Evolutionary conservation across 1,139 yeast species (phyloP).

Genomic region (Geotrichum australiense): DNA sequence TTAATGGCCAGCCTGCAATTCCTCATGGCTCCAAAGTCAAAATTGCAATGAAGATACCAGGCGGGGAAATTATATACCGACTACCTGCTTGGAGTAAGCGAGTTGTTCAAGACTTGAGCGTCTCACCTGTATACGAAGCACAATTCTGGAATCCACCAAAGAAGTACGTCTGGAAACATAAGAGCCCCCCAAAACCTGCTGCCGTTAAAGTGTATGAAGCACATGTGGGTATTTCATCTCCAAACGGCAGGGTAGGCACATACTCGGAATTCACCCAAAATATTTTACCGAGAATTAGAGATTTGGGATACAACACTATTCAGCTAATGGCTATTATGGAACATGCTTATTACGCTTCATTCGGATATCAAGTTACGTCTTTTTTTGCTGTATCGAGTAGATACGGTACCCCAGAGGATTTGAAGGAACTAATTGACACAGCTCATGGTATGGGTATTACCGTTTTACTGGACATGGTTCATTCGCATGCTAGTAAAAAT

Average conservation of each 20-base stretch:
- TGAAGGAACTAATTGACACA: slow-evolving; percentile 81
- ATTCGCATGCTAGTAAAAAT: slow-evolving; percentile 92
- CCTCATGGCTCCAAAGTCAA: slow-evolving; percentile 78
- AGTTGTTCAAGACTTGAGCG: slow-evolving; percentile 58
- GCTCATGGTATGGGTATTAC: slow-evolving; percentile 86
- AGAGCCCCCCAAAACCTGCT: slow-evolving; percentile 50
- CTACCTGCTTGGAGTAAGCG: slow-evolving; percentile 86
- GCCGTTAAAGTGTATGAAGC: slow-evolving; percentile 88
- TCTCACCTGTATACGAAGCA: slow-evolving; percentile 65
- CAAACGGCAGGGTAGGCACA: slow-evolving; percentile 77
- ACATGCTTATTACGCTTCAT: slow-evolving; percentile 96
- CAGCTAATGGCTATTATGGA: slow-evolving; percentile 99
- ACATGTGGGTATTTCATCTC: slow-evolving; percentile 90
- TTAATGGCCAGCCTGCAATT: slow-evolving; percentile 55
- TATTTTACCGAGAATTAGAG: slow-evolving; percentile 74
- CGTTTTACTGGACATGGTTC: slow-evolving; percentile 86
- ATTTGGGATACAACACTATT: slow-evolving; percentile 84
- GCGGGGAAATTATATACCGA: slow-evolving; percentile 68
- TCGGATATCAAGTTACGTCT: slow-evolving; percentile 92
- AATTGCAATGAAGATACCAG: slow-evolving; percentile 55
- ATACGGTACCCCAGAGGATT: slow-evolving; percentile 90
- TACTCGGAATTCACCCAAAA: slow-evolving; percentile 78
- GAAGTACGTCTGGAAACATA: slow-evolving; percentile 54
- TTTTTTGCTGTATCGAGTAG: slow-evolving; percentile 87
- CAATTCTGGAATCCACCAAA: slow-evolving; percentile 83